Percentiles rank a stretch among this genome's conserved stretches.
Evolutionary conservation across 2,329 filamentous ascomycete species (phyloP).

Genomic region (Cryphonectria radicalis): DNA sequence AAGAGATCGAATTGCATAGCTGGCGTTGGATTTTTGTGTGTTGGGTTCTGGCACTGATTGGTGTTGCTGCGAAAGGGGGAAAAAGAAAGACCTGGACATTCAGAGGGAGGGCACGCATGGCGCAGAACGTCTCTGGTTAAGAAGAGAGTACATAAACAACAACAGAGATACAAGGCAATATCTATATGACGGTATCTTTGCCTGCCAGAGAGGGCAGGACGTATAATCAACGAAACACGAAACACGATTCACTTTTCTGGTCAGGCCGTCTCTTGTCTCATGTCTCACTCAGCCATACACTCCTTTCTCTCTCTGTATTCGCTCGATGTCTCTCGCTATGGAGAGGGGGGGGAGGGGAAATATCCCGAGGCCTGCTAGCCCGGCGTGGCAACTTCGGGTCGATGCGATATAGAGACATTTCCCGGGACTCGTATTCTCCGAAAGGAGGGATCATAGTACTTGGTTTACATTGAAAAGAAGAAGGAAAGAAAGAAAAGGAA

Average conservation of each 20-base stretch:
- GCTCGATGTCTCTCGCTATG: not conserved
- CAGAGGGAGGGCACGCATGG: not conserved
- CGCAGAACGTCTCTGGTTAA: not conserved
- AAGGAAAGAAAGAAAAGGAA: too few species aligned
- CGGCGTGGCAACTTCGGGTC: not conserved
- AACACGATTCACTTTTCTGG: too few species aligned
- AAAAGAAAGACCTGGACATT: not conserved
- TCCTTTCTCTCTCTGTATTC: not conserved
- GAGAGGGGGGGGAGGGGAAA: not conserved
- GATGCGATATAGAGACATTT: not conserved
- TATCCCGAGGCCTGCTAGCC: not conserved
- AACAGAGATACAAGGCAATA: not conserved
- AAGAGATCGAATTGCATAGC: conserved; percentile 4
- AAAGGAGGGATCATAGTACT: not conserved
- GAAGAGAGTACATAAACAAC: not conserved
- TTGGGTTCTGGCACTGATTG: not conserved
- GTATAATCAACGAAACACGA: not conserved
- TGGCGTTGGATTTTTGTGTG: conserved; percentile 6
- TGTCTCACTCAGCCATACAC: too few species aligned
- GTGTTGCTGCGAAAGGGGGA: not conserved
- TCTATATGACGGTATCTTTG: conserved; percentile 4
- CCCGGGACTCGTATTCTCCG: not conserved
- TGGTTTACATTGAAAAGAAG: too few species aligned
- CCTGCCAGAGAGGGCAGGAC: not conserved
- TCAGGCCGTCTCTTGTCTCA: too few species aligned